Base-by-base conservation (phyloP, 2,329 filamentous ascomycete species). In the Leptosphaerulina australis region DNA sequence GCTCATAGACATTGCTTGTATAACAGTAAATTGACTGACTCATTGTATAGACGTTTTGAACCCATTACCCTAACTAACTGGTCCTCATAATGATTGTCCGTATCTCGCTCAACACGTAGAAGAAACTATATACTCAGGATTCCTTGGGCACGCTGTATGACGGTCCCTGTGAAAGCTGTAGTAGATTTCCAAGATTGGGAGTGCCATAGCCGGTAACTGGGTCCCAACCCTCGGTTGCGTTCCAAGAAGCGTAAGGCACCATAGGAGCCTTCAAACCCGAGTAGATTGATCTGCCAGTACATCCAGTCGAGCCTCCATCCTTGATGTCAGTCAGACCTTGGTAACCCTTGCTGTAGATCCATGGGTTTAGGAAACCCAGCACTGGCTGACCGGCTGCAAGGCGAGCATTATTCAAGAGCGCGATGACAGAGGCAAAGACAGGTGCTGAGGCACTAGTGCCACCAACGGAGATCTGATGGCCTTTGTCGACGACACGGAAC, bases 201-300 rank as follows among this genome's bases (percentile, higher is more conserved):
- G 71, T 74, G 5, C 71, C 71, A 25, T 70, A 64, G 0, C 78
- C 78, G 11, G 78, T 80, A 4, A 75, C 77, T 1, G 79, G 77
- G 62, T 81, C 78, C 79, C 79, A 81, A 2, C 77, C 78, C 22
- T 63, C 53, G 0, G 76, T 79, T 17, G 79, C 79, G 64, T 80
- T 79, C 78, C 78, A 81, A 29, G 75, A 73, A 1, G 79, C 79
- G 59, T 75, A 71, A 2, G 71, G 74, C 4, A 81, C 73, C 38
- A 59, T 59, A 1, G 72, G 74, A 22, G 77, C 70, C 0, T 52
- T 24, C 3, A 74, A 57, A 3, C 73, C 73, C 11, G 69, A 66
- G 38, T 70, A 72, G 10, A 75, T 74, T 15, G 68, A 64, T 1
- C 63, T 59, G 0, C 76, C 74, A 4, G 63, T 67, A 59, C 79